These are phyloP conservation scores for Xylariaceae sp. DNA, from an alignment of 2,329 filamentous ascomycete genomes.

Conservation along the genomic window DNA sequence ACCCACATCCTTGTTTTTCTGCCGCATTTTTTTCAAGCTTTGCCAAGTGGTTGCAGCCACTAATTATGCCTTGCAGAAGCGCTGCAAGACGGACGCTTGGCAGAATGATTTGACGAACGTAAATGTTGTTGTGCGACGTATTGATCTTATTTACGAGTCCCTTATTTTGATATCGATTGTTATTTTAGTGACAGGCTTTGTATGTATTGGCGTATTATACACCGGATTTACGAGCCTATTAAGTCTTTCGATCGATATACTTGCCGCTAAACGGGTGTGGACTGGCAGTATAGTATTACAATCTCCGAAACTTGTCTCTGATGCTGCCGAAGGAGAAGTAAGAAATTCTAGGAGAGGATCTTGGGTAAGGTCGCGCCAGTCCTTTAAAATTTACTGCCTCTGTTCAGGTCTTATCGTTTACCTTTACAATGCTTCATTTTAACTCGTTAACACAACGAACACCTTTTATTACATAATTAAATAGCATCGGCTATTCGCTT, in stretches of 20 bases:
- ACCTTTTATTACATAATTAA: constrained; percentile 61
- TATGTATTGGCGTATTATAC: constrained; percentile 51
- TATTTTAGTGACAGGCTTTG: constrained; percentile 50
- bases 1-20: too few species aligned
- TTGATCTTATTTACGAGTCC: constrained; percentile 63
- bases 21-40: not conserved
- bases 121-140: constrained; percentile 61
- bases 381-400: constrained; percentile 41
- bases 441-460: constrained; percentile 61
- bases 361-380: constrained; percentile 29
- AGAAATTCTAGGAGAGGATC: not conserved
- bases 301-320: constrained; percentile 36
- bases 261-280: constrained; percentile 49
- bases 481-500: constrained; percentile 55
- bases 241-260: constrained; percentile 47
- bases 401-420: constrained; percentile 53
- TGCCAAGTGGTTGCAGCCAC: not conserved
- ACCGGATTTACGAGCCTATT: constrained; percentile 52
- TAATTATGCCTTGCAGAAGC: not conserved
- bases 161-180: constrained; percentile 58
- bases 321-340: not conserved
- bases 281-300: constrained; percentile 40
- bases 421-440: constrained; percentile 57
- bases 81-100: not conserved
- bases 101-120: constrained; percentile 48